Evolutionary conservation across 2,329 filamentous ascomycete species (phyloP).

Genomic region (Aotearoamyces nothofagi): DNA sequence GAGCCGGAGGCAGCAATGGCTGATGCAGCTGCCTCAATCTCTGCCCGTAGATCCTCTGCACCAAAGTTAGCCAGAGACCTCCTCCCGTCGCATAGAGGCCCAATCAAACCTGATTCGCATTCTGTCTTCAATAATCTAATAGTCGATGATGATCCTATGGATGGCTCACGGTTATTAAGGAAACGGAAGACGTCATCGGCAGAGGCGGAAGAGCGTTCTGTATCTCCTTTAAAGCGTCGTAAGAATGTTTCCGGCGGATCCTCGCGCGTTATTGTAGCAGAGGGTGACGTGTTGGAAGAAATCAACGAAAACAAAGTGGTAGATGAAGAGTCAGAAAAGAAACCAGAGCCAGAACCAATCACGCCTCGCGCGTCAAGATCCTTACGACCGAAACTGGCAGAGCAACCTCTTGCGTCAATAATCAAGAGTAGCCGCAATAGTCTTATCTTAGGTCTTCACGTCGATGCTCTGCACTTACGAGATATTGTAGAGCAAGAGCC

Average conservation of each 20-base stretch:
- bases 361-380: constrained; percentile 37
- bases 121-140: constrained; percentile 64
- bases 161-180: constrained; percentile 62
- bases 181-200: constrained; percentile 73
- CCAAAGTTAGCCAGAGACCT: constrained; percentile 58
- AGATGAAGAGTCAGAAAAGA: constrained; percentile 8
- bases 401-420: constrained; percentile 23
- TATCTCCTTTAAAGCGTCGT: constrained; percentile 36
- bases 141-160: constrained; percentile 56
- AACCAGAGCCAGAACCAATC: constrained; percentile 9
- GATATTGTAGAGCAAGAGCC: constrained; percentile 43
- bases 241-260: constrained; percentile 21
- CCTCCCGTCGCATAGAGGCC: constrained; percentile 50
- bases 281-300: constrained; percentile 1
- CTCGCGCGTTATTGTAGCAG: constrained; percentile 6
- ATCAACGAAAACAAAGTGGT: constrained; percentile 7
- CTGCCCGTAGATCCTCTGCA: constrained; percentile 36
- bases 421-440: constrained; percentile 17
- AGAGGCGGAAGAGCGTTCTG: constrained; percentile 36
- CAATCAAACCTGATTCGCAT: constrained; percentile 52
- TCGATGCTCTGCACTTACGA: constrained; percentile 41
- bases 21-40: constrained; percentile 18
- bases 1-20: constrained; percentile 21
- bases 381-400: constrained; percentile 32
- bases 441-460: constrained; percentile 41